Evolutionary conservation across 1,284 basidiomycete genomes (phyloP).

Genomic region (Waitea zeae): DNA sequence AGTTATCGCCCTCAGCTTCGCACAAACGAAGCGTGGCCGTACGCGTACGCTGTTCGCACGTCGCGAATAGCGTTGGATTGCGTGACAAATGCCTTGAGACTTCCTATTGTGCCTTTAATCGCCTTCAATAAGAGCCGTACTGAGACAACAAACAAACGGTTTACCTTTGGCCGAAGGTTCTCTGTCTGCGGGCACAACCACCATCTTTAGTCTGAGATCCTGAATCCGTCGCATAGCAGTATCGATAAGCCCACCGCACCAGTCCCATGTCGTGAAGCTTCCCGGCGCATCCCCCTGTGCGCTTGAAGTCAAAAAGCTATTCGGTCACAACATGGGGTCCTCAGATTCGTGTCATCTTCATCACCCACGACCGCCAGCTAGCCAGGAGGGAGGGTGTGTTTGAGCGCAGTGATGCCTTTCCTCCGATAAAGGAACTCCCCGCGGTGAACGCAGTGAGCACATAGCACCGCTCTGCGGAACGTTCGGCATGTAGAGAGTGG

Average conservation of each 20-base stretch:
- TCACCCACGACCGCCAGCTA: conserved; percentile 34
- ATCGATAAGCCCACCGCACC: conserved; percentile 41
- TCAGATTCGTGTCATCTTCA: conserved; percentile 18
- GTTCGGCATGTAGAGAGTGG: conserved; percentile 7
- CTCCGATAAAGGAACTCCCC: conserved; percentile 1
- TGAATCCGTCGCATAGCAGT: conserved; percentile 32
- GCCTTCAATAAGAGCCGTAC: neutral
- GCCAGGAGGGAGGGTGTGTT: conserved; percentile 32
- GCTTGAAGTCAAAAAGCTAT: conserved; percentile 27
- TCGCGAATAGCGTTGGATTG: neutral
- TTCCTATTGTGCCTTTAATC: neutral
- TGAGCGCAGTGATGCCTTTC: conserved; percentile 5
- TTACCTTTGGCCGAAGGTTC: conserved; percentile 44
- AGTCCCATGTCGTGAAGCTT: conserved; percentile 33
- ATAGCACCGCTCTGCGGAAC: conserved; percentile 12
- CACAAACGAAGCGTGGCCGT: conserved; percentile 34
- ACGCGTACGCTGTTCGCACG: neutral
- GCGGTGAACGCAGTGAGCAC: conserved; percentile 6
- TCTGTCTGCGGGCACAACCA: conserved; percentile 31
- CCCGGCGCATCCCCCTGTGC: conserved; percentile 34
- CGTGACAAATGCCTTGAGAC: neutral
- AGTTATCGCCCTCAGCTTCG: conserved; percentile 49
- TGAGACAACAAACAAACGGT: conserved; percentile 6
- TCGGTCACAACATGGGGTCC: conserved; percentile 7
- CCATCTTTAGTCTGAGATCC: conserved; percentile 24